Base-by-base conservation (phyloP, 1,284 basidiomycete species). In the Fomitopsis pinicola region DNA sequence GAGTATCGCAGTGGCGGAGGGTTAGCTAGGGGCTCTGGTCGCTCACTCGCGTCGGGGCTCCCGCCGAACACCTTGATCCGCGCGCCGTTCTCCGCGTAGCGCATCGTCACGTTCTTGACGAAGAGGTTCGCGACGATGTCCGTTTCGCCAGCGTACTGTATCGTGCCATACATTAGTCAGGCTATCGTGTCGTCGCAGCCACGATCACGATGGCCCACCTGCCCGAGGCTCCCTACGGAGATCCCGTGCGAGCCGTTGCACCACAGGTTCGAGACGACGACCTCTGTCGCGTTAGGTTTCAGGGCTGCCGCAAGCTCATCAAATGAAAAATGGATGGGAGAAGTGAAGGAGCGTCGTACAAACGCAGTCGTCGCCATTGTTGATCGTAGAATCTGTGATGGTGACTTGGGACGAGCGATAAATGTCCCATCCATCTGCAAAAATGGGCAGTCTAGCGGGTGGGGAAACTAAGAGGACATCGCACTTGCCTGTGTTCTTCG, bases 21-120 rank as follows among this genome's bases (percentile, higher is more conserved):
- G 22, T 22, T 22, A 22, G 22, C 30, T 33, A 33, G 30, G 30
- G 30, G 30, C 30, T 33, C 30, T 33, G 30, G 30, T 8, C 8
- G 50, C 70, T 22, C 61, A 73, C 72, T 66, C 1, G 71, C 66
- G 44, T 59, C 58, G 6, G 71, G 70, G 46, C 67, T 77, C 0
- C 86, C 86, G 10, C 84, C 84, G 72, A 82, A 87, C 2, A 84
- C 84, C 71, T 88, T 88, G 72, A 88, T 88, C 15, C 86, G 77
- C 0, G 85, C 85, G 0, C 85, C 87, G 63, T 88, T 86, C 62
- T 84, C 76, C 9, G 84, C 82, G 60, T 86, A 84, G 28, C 77
- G 73, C 84, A 87, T 87, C 30, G 76, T 78, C 60, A 88, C 76
- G 66, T 86, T 83, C 57, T 78, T 78, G 50, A 71, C 81, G 12